Percentiles rank a stretch among this genome's conserved stretches.
Conservation (phyloP, 768 basidiomycete genomes). For the Suillus occidentalis region DNA sequence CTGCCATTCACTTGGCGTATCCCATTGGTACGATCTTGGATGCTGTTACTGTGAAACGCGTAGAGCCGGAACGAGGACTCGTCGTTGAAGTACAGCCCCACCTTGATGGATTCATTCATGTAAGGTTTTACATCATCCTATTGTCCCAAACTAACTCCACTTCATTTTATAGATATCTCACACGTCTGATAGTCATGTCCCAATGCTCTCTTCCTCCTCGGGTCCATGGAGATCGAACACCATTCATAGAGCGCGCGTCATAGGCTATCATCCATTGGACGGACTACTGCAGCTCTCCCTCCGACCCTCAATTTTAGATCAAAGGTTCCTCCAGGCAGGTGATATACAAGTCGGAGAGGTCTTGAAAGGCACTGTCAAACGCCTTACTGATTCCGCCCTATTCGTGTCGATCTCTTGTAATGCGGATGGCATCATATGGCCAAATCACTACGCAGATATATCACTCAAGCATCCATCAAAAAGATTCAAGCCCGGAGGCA, state of each 20-base stretch:
- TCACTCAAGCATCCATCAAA: slow-evolving; percentile 81
- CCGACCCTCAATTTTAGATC: slow-evolving; percentile 77
- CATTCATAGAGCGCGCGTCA: slow-evolving; percentile 60
- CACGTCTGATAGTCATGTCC: slow-evolving; percentile 80
- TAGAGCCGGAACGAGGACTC: slow-evolving; percentile 82
- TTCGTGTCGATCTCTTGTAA: slow-evolving; percentile 87
- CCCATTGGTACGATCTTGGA: slow-evolving; percentile 79
- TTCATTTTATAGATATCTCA: slow-evolving; percentile 76
- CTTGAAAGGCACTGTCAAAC: slow-evolving; percentile 79
- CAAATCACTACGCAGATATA: slow-evolving; percentile 94
- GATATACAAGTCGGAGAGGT: slow-evolving; percentile 86
- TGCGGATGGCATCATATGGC: slow-evolving; percentile 93
- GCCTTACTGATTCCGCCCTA: slow-evolving; percentile 73
- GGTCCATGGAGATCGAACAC: slow-evolving; percentile 83
- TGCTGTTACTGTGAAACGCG: slow-evolving; percentile 66
- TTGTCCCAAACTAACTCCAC: slow-evolving; percentile 11
- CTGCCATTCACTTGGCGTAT: slow-evolving; percentile 55
- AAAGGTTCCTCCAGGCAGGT: slow-evolving; percentile 79
- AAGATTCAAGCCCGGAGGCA: slow-evolving; percentile 61
- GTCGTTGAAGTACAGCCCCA: slow-evolving; percentile 60
- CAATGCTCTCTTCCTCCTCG: slow-evolving; percentile 65
- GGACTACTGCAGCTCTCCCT: slow-evolving; percentile 87
- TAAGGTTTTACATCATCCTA: slow-evolving; percentile 38
- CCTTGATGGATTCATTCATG: slow-evolving; percentile 84
- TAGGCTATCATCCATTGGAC: slow-evolving; percentile 83